A percentile compares a stretch with the other conserved stretches of the same genome.
These are phyloP conservation scores for Xylaria sp. DNA, from an alignment of 2,329 filamentous ascomycete genomes.

Conservation along the genomic window DNA sequence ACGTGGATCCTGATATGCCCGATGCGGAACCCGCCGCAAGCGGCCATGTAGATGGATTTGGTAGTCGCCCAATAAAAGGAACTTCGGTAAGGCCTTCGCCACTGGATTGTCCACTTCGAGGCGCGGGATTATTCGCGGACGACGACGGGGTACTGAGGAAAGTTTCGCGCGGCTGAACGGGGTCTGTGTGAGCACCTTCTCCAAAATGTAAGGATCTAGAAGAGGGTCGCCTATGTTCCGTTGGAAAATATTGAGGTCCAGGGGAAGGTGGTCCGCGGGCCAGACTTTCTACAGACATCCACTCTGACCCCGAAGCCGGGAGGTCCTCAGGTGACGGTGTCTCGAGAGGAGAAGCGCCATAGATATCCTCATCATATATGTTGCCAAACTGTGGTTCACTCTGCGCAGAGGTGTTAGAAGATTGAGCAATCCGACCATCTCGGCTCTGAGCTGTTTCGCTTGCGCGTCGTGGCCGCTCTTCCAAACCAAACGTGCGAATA, in stretches of 20 bases:
- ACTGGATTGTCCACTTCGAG: background rate
- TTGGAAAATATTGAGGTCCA: conserved; percentile 22
- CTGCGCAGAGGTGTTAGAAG: background rate
- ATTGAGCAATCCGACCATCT: background rate
- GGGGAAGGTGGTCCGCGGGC: conserved; percentile 24
- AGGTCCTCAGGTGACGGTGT: conserved; percentile 23
- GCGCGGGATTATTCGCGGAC: conserved; percentile 7
- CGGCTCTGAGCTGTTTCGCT: conserved; percentile 10
- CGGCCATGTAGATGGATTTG: conserved; percentile 45
- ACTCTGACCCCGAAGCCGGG: conserved; percentile 25
- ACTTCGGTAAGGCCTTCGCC: conserved; percentile 5
- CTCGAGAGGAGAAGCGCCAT: conserved; percentile 28
- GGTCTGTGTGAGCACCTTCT: conserved; percentile 16
- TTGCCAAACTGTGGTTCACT: conserved; percentile 1
- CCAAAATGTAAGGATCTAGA: conserved; percentile 19
- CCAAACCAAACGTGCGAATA: conserved; percentile 25
- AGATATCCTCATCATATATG: conserved; percentile 26
- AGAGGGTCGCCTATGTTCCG: conserved; percentile 24
- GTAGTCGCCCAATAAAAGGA: conserved; percentile 26
- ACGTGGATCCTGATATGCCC: conserved; percentile 22
- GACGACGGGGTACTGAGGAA: conserved; percentile 16
- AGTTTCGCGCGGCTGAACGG: conserved; percentile 17
- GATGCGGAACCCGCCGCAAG: conserved; percentile 28
- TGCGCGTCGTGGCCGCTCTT: conserved; percentile 15
- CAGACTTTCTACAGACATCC: conserved; percentile 23